A percentile compares a stretch with the other conserved stretches of the same genome.
These are phyloP conservation scores for Lophium mytilinum DNA, from an alignment of 495 filamentous ascomycete genomes.

Conservation along the genomic window DNA sequence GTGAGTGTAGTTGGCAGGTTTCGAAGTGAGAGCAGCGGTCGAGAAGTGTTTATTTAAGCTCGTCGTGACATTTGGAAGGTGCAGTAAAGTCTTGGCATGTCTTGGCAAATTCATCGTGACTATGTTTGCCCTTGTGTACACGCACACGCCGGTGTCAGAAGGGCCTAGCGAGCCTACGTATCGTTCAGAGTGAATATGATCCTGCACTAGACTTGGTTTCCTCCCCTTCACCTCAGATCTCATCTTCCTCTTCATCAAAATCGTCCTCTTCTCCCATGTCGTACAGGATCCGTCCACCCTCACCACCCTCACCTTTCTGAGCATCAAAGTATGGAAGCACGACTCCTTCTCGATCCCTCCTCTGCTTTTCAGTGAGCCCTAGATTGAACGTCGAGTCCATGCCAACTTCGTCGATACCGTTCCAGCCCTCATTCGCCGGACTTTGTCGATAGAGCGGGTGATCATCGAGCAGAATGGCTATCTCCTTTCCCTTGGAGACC, in stretches of 20 bases:
- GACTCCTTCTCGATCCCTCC: constrained; percentile 72
- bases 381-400: constrained; percentile 69
- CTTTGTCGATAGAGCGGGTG: constrained; percentile 56
- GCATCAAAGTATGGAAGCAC: constrained; percentile 95
- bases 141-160: no score
- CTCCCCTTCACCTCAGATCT: constrained; percentile 50
- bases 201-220: no score
- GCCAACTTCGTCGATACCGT: constrained; percentile 34
- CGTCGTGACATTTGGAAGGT: no score
- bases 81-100: no score
- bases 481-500: constrained; percentile 27
- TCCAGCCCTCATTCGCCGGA: constrained; percentile 30
- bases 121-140: no score
- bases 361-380: constrained; percentile 83
- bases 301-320: constrained; percentile 68
- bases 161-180: no score
- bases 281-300: constrained; percentile 84
- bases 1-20: no score
- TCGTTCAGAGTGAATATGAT: no score
- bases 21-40: no score
- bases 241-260: constrained; percentile 98
- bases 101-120: no score
- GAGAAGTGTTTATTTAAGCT: no score
- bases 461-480: constrained; percentile 66
- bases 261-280: constrained; percentile 96